Evolutionary conservation across 345 rosid genomes (phyloP).

Genomic region (Acer negundo): DNA sequence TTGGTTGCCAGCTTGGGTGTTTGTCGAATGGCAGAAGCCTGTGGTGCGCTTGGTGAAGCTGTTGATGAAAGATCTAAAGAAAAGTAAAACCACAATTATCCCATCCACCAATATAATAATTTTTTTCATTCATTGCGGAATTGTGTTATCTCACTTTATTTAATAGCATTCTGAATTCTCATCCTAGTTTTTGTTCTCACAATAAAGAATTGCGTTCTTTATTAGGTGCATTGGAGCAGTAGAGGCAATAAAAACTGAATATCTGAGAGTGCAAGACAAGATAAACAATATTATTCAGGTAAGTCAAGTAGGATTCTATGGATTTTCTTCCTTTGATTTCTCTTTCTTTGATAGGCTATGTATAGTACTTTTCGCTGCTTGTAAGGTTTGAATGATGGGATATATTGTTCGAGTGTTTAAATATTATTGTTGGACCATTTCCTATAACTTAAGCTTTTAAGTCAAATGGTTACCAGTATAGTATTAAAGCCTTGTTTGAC

Average conservation of each 20-base stretch:
- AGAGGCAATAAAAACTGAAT: constrained; percentile 18
- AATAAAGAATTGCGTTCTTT: not conserved
- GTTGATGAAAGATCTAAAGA: constrained; percentile 11
- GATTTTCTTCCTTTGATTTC: not conserved
- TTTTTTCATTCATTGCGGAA: not conserved
- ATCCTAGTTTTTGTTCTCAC: not conserved
- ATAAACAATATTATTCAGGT: constrained; percentile 7
- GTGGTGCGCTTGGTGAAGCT: constrained; percentile 16
- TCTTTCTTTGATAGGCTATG: not conserved
- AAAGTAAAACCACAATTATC: constrained; percentile 5
- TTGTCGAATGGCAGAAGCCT: constrained; percentile 14
- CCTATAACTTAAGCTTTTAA: no score
- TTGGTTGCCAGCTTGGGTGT: constrained; percentile 24
- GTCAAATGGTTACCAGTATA: no score
- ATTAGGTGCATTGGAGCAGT: constrained; percentile 15
- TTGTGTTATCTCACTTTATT: not conserved
- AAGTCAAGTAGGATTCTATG: not conserved
- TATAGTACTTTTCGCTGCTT: not conserved
- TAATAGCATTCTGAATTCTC: not conserved
- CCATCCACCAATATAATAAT: not conserved
- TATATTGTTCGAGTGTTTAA: not conserved
- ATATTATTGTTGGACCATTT: no score
- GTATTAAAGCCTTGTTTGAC: no score
- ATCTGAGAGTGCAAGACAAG: not conserved
- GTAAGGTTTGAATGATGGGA: not conserved